These are phyloP conservation scores for Ophiostoma pallidulum DNA, from an alignment of 2,329 filamentous ascomycete genomes.

Conservation along the genomic window DNA sequence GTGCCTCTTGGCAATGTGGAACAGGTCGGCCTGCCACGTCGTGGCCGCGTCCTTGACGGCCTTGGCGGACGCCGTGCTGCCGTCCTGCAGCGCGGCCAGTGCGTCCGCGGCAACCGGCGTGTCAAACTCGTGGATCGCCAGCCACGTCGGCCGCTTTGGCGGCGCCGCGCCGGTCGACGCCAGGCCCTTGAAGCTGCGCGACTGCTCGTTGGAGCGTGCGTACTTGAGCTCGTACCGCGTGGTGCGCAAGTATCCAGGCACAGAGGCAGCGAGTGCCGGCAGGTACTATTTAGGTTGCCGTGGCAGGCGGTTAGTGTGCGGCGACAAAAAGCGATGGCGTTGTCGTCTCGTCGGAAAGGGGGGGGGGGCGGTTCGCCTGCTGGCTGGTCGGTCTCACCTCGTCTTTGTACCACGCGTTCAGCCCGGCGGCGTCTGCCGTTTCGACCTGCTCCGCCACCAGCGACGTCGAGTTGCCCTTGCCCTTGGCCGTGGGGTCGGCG, in stretches of 20 bases:
- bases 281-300: too few relatives aligned
- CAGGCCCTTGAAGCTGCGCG: conserved; percentile 18
- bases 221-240: conserved; percentile 19
- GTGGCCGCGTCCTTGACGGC: conserved; percentile 8
- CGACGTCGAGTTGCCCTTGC: conserved; percentile 16
- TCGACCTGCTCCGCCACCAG: conserved; percentile 15
- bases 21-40: conserved; percentile 9
- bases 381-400: too few relatives aligned
- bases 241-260: conserved; percentile 19
- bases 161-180: conserved; percentile 15
- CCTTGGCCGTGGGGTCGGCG: conserved; percentile 16
- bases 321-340: too few relatives aligned
- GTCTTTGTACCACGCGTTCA: conserved; percentile 16
- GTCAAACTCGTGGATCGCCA: conserved; percentile 13
- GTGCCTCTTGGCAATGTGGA: conserved; percentile 11
- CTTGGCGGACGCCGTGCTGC: neutral
- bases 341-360: too few relatives aligned
- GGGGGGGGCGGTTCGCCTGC: too few relatives aligned
- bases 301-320: too few relatives aligned
- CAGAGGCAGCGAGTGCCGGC: conserved; percentile 9
- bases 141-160: conserved; percentile 14
- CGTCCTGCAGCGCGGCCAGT: neutral
- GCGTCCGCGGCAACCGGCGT: neutral
- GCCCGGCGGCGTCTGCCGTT: conserved; percentile 5
- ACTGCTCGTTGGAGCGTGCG: conserved; percentile 19